phyloP scores from a whole-genome alignment of 805 yeast species.

The Torulaspora indica region DNA sequence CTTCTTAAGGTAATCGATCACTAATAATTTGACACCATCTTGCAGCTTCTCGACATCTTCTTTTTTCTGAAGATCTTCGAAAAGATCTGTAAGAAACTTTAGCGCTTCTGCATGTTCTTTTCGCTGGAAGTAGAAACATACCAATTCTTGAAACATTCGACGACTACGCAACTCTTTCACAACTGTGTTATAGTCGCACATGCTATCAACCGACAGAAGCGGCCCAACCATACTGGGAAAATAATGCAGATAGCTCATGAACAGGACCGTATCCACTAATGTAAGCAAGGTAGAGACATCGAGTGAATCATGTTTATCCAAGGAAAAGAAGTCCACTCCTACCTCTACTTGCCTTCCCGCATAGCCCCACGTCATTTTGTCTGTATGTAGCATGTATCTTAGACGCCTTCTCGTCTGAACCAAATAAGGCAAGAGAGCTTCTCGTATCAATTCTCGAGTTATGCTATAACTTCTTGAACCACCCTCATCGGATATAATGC shows the following conservation, averaged over 20 bases:
- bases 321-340: conserved; percentile 28
- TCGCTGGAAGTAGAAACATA: conserved; percentile 71
- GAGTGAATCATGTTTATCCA: conserved; percentile 34
- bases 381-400: conserved; percentile 27
- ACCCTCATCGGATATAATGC: conserved; percentile 7
- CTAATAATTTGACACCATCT: conserved; percentile 17
- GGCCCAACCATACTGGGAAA: conserved; percentile 77
- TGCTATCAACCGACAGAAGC: conserved; percentile 67
- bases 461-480: conserved; percentile 8
- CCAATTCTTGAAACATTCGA: conserved; percentile 57
- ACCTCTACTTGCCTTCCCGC: conserved; percentile 22
- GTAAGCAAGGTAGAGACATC: conserved; percentile 36
- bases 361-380: conserved; percentile 23
- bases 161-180: conserved; percentile 46
- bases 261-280: conserved; percentile 71
- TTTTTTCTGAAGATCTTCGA: conserved; percentile 25
- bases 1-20: conserved; percentile 53
- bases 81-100: conserved; percentile 43
- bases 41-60: conserved; percentile 12
- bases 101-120: conserved; percentile 63
- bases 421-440: conserved; percentile 40
- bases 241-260: conserved; percentile 64
- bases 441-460: conserved; percentile 21
- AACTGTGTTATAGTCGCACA: conserved; percentile 64
- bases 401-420: conserved; percentile 47